Evolutionary conservation across 495 filamentous ascomycete genomes (phyloP).

Genomic region (Mytilinidion resinicola): DNA sequence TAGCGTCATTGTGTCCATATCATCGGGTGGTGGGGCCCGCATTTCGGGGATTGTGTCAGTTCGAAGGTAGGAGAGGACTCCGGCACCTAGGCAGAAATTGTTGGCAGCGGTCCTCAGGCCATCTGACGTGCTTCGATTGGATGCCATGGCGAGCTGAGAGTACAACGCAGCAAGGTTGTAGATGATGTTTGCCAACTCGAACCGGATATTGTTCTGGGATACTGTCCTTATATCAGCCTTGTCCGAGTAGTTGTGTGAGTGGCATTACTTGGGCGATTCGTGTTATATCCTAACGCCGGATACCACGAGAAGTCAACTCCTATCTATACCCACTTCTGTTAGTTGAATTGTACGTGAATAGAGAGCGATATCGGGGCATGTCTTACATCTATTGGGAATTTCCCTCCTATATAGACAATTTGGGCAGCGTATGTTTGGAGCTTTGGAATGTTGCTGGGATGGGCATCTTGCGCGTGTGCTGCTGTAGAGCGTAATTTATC

Average conservation of each 20-base stretch:
- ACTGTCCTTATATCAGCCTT: slow-evolving; percentile 35
- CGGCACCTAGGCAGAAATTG: slow-evolving; percentile 84
- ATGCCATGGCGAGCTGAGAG: slow-evolving; percentile 77
- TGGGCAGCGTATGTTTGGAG: slow-evolving; percentile 85
- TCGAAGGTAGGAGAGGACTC: slow-evolving; percentile 75
- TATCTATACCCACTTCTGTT: slow-evolving; percentile 51
- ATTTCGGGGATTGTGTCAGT: slow-evolving; percentile 75
- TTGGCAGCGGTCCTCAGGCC: slow-evolving; percentile 86
- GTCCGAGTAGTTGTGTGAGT: background rate
- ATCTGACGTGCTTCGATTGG: slow-evolving; percentile 73
- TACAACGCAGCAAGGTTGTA: slow-evolving; percentile 92
- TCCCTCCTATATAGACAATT: slow-evolving; percentile 87
- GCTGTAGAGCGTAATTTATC: slow-evolving; percentile 76
- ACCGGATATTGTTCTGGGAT: slow-evolving; percentile 87
- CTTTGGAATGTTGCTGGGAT: slow-evolving; percentile 82
- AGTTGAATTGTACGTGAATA: too few species aligned
- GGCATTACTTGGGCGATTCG: slow-evolving; percentile 54
- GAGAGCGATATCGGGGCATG: too few species aligned
- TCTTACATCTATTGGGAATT: slow-evolving; percentile 91
- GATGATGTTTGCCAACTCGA: slow-evolving; percentile 87
- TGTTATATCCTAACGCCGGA: slow-evolving; percentile 85
- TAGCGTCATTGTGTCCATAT: slow-evolving; percentile 87
- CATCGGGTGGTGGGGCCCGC: slow-evolving; percentile 78
- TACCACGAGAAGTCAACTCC: slow-evolving; percentile 96
- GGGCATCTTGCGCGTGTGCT: slow-evolving; percentile 79